Evolutionary conservation across 257 asterid species (phyloP), one percentile per base, ranked within the genome.

Genomic region (Mitragyna speciosa): DNA sequence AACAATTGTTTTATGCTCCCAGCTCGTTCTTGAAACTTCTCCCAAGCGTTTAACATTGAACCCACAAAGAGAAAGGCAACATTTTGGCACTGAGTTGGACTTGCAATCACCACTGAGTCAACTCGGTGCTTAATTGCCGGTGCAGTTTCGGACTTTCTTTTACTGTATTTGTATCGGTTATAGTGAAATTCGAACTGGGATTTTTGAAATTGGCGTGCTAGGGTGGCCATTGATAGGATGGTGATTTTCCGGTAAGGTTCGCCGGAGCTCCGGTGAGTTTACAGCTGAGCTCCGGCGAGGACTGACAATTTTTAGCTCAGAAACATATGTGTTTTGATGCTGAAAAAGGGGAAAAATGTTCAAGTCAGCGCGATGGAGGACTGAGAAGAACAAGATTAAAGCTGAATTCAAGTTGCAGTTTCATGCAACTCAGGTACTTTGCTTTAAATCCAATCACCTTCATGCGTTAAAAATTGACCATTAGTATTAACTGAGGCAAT

Each of bases 331-430:
- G 86, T 56, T 69, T 83, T 87, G 92, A 85, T 81, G 87, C 69
- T 63, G 71, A 19, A 79, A 71, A 36, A 63, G 28, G 83, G 72
- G 70, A 78, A 89, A 86, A 81, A 96, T 96, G 99, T 94, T 96
- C 73, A 90, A 90, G 93, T 84, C 98, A 73, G 91, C 85, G 85
- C 80, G 92, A 90, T 96, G 98, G 99, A 91, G 93, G 89, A 88
- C 92, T 84, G 98, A 96, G 80, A 96, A 91, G 91, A 91, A 89
- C 92, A 94, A 90, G 93, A 85, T 96, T 92, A 96, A 90, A 86
- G 94, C 88, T 82, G 95, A 85, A 73, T 96, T 94, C 89, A 94
- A 89, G 89, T 83, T 96, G 92, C 97, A 90, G 87, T 96, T 94
- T 87, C 99, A 90, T 92, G 99, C 97, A 82, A 85, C 97, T 86